These are phyloP conservation scores for Globisporangium iwayamae DNA, from an alignment of 352 stramenopile genomes.

Conservation along the genomic window DNA sequence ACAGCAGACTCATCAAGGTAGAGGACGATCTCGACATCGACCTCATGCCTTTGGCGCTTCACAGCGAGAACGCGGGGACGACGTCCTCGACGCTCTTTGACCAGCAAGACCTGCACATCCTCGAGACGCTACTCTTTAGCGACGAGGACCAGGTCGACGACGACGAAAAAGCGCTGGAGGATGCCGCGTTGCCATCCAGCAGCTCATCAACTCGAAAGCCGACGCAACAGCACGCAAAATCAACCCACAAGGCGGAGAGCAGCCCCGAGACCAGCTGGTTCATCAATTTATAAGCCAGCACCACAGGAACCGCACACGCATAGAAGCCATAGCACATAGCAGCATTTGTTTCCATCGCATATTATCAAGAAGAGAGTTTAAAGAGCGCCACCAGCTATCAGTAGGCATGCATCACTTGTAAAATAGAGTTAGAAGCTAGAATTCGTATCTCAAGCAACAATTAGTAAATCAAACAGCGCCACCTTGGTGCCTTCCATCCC, in stretches of 20 bases:
- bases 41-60: constrained; percentile 27
- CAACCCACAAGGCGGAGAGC: background rate
- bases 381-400: background rate
- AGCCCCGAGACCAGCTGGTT: constrained; percentile 1
- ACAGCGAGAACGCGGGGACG: constrained; percentile 18
- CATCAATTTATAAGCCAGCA: constrained; percentile 2
- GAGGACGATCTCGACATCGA: constrained; percentile 22
- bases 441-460: background rate
- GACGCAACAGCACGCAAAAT: constrained; percentile 5
- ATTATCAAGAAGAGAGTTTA: background rate
- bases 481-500: background rate
- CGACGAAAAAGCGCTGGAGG: constrained; percentile 8
- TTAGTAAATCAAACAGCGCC: background rate
- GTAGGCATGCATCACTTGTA: constrained; percentile 3
- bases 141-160: constrained; percentile 41
- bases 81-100: constrained; percentile 30
- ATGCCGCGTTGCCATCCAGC: constrained; percentile 2
- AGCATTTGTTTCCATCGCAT: constrained; percentile 1
- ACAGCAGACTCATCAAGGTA: constrained; percentile 6
- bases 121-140: constrained; percentile 52
- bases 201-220: background rate
- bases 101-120: constrained; percentile 42
- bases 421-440: background rate
- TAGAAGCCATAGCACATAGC: background rate
- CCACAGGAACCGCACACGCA: background rate